Conservation (phyloP, 306 rosid genomes). For the Hippophae gyantsensis region DNA sequence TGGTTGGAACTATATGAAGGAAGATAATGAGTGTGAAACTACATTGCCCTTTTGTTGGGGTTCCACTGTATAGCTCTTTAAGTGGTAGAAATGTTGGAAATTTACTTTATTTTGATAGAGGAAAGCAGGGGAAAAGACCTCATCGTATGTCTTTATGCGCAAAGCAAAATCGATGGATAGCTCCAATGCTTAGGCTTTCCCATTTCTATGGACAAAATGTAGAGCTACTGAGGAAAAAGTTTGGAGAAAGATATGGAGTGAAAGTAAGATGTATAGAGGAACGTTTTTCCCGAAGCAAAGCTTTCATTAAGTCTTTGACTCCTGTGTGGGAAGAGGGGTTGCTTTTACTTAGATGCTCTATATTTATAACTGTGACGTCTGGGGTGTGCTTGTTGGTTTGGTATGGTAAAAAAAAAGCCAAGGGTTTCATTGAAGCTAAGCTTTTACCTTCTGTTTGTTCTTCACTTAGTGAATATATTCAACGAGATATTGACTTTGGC, state of each 20-base stretch:
- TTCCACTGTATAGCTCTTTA: constrained; percentile 34
- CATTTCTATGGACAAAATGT: constrained; percentile 53
- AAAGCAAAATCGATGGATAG: constrained; percentile 35
- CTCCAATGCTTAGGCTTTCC: constrained; percentile 46
- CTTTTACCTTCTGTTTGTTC: constrained; percentile 78
- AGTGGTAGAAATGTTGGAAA: constrained; percentile 23
- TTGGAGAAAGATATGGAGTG: constrained; percentile 31
- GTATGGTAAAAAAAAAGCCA: constrained; percentile 67
- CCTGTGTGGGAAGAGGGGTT: constrained; percentile 66
- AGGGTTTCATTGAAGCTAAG: constrained; percentile 53
- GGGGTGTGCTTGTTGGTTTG: constrained; percentile 67
- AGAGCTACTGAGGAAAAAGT: constrained; percentile 40
- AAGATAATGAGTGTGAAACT: constrained; percentile 47
- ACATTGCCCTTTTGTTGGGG: constrained; percentile 49
- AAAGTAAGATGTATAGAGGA: constrained; percentile 54
- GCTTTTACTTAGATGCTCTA: constrained; percentile 61
- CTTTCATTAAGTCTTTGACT: constrained; percentile 36
- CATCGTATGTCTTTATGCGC: constrained; percentile 32
- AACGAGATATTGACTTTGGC: constrained; percentile 70
- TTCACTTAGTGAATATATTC: constrained; percentile 50
- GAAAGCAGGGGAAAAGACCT: constrained; percentile 24
- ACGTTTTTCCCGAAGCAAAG: constrained; percentile 39
- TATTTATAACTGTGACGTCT: constrained; percentile 51
- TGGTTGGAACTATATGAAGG: constrained; percentile 22
- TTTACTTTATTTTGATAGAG: constrained; percentile 27